Evolutionary conservation across 139 green algal species (phyloP).

Genomic region (Tetradesmus lagerheimii): DNA sequence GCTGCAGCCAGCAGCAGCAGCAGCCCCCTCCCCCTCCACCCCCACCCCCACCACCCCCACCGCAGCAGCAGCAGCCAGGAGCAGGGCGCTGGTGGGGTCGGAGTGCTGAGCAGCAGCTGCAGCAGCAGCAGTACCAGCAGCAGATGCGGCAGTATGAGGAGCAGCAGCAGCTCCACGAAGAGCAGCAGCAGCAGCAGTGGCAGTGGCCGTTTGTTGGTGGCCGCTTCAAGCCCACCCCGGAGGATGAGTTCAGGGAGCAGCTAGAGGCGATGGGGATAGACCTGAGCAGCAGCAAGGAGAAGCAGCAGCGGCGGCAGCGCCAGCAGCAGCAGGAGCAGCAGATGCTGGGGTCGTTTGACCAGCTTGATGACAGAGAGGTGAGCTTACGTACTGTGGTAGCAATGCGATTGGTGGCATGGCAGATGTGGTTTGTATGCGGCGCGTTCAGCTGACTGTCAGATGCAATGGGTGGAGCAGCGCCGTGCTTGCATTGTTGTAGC

Average conservation of each 20-base stretch:
- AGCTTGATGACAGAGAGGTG: slow-evolving; percentile 37
- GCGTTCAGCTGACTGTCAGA: no score
- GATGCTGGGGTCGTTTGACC: slow-evolving; percentile 19
- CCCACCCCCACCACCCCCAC: slow-evolving; percentile 5
- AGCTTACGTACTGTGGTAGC: no score
- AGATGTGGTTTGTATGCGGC: no score
- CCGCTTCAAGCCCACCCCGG: background rate
- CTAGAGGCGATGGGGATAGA: slow-evolving; percentile 38
- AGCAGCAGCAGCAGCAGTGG: slow-evolving; percentile 30
- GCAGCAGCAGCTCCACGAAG: background rate
- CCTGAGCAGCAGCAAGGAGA: background rate
- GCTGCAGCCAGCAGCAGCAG: slow-evolving; percentile 13
- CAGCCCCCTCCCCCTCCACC: background rate
- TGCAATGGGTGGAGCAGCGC: background rate
- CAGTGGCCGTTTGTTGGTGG: slow-evolving; percentile 35
- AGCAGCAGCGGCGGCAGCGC: slow-evolving; percentile 31
- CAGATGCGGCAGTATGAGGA: slow-evolving; percentile 7
- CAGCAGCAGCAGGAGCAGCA: slow-evolving; percentile 22
- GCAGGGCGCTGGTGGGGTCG: background rate
- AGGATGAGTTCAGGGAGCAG: slow-evolving; percentile 17
- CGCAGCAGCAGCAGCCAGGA: background rate
- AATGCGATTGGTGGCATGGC: no score
- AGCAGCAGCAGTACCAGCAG: slow-evolving; percentile 2
- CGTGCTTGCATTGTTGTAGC: background rate
- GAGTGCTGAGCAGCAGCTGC: background rate